Base-by-base conservation (phyloP, 805 yeast genomes). In the Lipomyces mesembrius region DNA sequence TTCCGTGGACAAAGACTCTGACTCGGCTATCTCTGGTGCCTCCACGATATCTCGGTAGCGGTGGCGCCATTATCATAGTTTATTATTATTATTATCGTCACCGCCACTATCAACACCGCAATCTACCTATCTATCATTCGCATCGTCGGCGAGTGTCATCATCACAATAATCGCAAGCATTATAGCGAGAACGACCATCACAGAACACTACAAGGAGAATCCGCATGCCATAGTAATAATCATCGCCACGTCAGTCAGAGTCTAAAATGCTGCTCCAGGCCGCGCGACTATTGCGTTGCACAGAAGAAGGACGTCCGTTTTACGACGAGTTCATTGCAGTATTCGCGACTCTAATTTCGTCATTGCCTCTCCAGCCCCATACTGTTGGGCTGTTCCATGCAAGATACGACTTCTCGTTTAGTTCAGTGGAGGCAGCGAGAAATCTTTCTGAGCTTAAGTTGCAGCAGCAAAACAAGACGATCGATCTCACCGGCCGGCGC, bases 321-420 rank as follows among this genome's bases (percentile, higher is more conserved):
- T 62, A 57, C 53, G 68, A 63, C 54, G 92, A 90, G 72, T 71
- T 90, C 56, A 85, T 85, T 69, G 85, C 85, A 43, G 83, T 90
- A 0, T 91, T 78, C 74, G 82, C 91, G 0, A 77, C 87, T 37
- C 78, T 89, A 37, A 69, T 83, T 1, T 77, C 83, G 17, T 79
- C 84, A 55, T 70, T 84, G 46, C 74, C 82, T 7, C 73, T 85
- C 43, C 77, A 75, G 34, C 80, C 76, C 2, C 75, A 71, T 43
- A 72, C 77, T 62, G 72, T 72, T 60, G 71, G 76, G 49, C 72
- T 79, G 29, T 68, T 79, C 35, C 67, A 67, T 52, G 82, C 80
- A 66, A 22, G 66, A 0, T 79, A 81, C 70, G 87, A 88, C 0
- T 90, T 70, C 74, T 76, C 87, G 0, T 92, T 91, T 75, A 74